These are phyloP conservation scores for Picea sitchensis DNA, from an alignment of 75 land plant species.

Conservation along the genomic window DNA sequence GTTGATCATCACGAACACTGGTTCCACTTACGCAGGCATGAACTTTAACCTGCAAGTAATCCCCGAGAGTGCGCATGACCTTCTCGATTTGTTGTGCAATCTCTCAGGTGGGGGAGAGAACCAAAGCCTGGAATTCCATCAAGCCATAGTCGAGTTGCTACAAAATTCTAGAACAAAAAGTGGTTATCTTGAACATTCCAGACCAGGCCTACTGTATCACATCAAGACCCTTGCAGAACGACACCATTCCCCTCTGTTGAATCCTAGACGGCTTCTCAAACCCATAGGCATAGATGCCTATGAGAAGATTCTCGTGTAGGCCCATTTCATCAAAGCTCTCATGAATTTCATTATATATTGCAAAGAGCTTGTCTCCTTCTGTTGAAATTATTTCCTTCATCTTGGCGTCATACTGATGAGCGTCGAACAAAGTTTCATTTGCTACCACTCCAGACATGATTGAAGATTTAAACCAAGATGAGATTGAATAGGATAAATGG, in stretches of 20 bases:
- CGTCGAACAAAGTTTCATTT: constrained; percentile 51
- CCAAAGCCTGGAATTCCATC: constrained; percentile 60
- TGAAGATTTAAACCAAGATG: neutral
- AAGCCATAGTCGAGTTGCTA: constrained; percentile 68
- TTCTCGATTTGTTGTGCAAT: constrained; percentile 74
- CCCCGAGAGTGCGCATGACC: constrained; percentile 74
- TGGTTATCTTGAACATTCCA: constrained; percentile 74
- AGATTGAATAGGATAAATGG: neutral
- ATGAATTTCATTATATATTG: constrained; percentile 65
- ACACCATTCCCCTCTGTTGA: constrained; percentile 75
- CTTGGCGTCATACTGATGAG: constrained; percentile 42
- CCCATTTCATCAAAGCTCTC: constrained; percentile 83
- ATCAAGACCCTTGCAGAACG: constrained; percentile 64
- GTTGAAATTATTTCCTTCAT: constrained; percentile 41
- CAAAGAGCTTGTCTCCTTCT: constrained; percentile 71
- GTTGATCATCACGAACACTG: constrained; percentile 64
- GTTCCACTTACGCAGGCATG: constrained; percentile 87
- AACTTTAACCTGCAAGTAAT: constrained; percentile 73
- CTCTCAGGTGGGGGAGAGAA: constrained; percentile 70
- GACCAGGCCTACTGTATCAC: too few species aligned
- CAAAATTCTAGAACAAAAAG: constrained; percentile 73
- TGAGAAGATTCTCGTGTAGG: constrained; percentile 71
- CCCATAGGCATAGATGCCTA: constrained; percentile 88
- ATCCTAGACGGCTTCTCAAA: constrained; percentile 82
- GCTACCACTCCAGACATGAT: constrained; percentile 43